A percentile compares a stretch with the other conserved stretches of the same genome.
These are phyloP conservation scores for Populus tomentosa DNA, from an alignment of 441 rosid species.

Conservation along the genomic window DNA sequence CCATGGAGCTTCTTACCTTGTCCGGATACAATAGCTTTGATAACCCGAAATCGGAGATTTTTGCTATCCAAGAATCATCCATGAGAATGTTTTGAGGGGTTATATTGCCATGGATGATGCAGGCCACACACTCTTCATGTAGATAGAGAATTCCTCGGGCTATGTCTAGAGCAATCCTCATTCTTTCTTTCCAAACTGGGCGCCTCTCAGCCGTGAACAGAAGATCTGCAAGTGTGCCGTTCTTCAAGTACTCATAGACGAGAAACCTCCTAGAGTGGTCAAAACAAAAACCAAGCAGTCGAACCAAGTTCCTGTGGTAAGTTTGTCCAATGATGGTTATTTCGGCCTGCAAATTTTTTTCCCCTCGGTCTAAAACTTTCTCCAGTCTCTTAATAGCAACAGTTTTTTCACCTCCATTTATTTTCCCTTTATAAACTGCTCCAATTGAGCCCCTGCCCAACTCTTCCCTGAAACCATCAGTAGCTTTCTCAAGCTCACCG, in stretches of 20 bases:
- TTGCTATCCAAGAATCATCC: constrained; percentile 19
- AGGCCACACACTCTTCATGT: constrained; percentile 16
- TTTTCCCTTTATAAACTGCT: constrained; percentile 19
- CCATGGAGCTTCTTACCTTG: neutral
- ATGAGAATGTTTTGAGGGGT: constrained; percentile 11
- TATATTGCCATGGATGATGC: constrained; percentile 14
- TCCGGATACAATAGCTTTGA: constrained; percentile 9
- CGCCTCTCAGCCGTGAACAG: neutral
- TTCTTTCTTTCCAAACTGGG: constrained; percentile 8
- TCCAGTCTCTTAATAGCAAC: constrained; percentile 30
- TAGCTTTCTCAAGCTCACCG: constrained; percentile 11
- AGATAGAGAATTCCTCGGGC: constrained; percentile 21
- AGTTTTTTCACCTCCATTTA: neutral
- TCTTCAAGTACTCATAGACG: constrained; percentile 34
- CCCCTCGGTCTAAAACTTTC: constrained; percentile 14
- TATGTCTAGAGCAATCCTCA: constrained; percentile 18
- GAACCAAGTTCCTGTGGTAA: constrained; percentile 25
- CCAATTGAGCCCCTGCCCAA: constrained; percentile 22
- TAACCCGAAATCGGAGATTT: constrained; percentile 23
- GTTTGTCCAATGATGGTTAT: constrained; percentile 19
- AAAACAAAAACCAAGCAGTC: constrained; percentile 30
- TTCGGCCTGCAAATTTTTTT: constrained; percentile 21
- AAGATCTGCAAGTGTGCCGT: constrained; percentile 15
- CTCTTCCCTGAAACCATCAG: constrained; percentile 20
- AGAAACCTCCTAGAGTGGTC: constrained; percentile 28